Evolutionary conservation across 2,329 filamentous ascomycete genomes (phyloP), one percentile per base, ranked within the genome.

Genomic region (Diaporthe batatas): DNA sequence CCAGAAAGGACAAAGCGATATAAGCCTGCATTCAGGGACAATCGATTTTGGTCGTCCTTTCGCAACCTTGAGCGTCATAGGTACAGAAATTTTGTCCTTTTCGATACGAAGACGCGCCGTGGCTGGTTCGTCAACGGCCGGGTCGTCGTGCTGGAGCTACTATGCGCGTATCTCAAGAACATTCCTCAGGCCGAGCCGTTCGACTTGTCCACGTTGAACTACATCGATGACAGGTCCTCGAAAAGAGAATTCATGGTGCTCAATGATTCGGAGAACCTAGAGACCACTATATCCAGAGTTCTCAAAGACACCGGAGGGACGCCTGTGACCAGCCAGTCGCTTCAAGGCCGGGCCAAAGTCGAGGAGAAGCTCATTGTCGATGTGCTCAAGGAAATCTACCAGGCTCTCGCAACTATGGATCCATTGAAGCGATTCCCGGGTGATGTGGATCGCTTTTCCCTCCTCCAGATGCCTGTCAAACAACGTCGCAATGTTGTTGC

Each of bases 1-100:
- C 57, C 57, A 16, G 3, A 3, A 11, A 29, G 11, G 7, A 6
- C 5, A 42, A 21, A 18, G 6, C 39, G 34, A 59, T 21, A 3
- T 21, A 10, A 57, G 18, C 47, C 47, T 7, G 4, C 10, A 49
- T 49, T 11, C 21, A 3, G 5, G 0, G 47, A 49, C 47, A 0
- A 4, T 23, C 47, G 21, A 5, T 23, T 49, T 12, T 23, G 21
- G 8, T 2, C 2, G 10, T 49, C 21, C 21, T 2, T 0, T 3
- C n/a, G 8, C 3, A 11, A 12, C 47, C 8, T 23, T 2, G 6
- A 0, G 23, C 10, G n/a, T 6, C n/a, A 23, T 3, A 8, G 0
- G 21, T 0, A 21, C 11, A 6, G 4, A 21, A 2, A 25, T 29
- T 59, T 42, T 8, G 36, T 59, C 3, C 57, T 59, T 6, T 59